These are phyloP conservation scores for Lodderomyces theae DNA, from an alignment of 1,139 yeast genomes.

Conservation along the genomic window DNA sequence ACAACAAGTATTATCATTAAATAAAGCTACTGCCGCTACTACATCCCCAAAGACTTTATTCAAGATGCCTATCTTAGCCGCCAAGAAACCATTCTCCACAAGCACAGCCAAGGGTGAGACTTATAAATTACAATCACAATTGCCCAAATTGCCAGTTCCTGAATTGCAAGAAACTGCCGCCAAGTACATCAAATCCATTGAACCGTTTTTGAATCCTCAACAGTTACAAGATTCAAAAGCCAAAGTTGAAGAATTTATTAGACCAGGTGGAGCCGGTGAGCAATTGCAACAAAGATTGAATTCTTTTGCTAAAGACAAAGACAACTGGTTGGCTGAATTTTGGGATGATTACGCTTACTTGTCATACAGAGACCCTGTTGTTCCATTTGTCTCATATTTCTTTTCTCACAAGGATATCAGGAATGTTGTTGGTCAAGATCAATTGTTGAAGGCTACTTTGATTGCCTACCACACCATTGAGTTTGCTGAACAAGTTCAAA, in stretches of 20 bases:
- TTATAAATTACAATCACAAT: constrained; percentile 65
- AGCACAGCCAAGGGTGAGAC: constrained; percentile 61
- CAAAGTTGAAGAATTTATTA: constrained; percentile 64
- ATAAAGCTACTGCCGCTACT: neutral
- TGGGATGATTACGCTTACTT: constrained; percentile 96
- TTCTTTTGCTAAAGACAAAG: constrained; percentile 56
- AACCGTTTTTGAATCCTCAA: constrained; percentile 56
- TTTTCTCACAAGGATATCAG: constrained; percentile 73
- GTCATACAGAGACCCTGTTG: constrained; percentile 88
- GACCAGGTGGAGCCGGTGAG: constrained; percentile 55
- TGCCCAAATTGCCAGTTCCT: constrained; percentile 91
- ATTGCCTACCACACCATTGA: constrained; percentile 53
- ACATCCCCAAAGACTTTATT: neutral
- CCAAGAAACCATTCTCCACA: constrained; percentile 26
- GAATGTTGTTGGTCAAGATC: constrained; percentile 61
- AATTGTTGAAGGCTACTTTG: constrained; percentile 71
- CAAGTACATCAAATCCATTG: constrained; percentile 68
- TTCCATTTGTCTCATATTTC: constrained; percentile 90
- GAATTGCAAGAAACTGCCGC: constrained; percentile 66
- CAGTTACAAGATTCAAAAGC: constrained; percentile 57
- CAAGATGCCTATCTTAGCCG: constrained; percentile 16
- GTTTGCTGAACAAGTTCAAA: constrained; percentile 54
- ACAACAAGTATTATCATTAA: constrained; percentile 4
- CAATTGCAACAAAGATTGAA: constrained; percentile 65
- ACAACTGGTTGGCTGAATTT: constrained; percentile 89